phyloP scores from a whole-genome alignment of 768 basidiomycete genomes.

The Phylloporus rhodoxanthus region DNA sequence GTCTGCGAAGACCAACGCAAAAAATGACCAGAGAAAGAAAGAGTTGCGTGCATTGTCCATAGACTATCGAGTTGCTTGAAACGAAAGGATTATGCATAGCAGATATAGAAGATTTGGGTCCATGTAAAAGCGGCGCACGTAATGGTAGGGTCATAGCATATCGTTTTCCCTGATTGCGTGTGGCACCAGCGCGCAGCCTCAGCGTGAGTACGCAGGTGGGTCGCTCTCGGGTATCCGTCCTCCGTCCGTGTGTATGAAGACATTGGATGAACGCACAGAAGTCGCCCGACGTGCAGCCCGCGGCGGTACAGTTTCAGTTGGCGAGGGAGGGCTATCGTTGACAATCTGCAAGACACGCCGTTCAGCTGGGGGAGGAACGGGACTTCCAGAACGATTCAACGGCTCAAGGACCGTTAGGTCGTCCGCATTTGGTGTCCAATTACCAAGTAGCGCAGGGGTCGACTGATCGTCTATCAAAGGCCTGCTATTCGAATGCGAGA shows the following conservation, averaged over 20 bases:
- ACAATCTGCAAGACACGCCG: conserved; percentile 25
- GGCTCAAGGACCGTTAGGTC: conserved; percentile 15
- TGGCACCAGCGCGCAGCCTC: neutral
- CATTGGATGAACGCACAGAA: conserved; percentile 2
- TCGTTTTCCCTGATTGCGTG: conserved; percentile 3
- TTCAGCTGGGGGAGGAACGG: conserved; percentile 14
- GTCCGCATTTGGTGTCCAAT: conserved; percentile 20
- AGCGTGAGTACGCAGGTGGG: conserved; percentile 25
- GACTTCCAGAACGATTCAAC: conserved; percentile 18
- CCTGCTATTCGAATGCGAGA: conserved; percentile 12
- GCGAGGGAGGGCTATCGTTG: conserved; percentile 22
- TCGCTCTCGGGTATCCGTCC: conserved; percentile 12
- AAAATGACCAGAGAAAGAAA: neutral
- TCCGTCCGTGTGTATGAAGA: conserved; percentile 27
- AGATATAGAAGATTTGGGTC: conserved; percentile 9
- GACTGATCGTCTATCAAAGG: conserved; percentile 3
- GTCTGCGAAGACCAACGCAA: conserved; percentile 4
- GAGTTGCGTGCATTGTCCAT: conserved; percentile 13
- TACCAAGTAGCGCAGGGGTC: conserved; percentile 1
- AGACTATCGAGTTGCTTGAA: conserved; percentile 10
- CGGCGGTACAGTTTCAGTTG: conserved; percentile 9
- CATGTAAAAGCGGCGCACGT: conserved; percentile 10
- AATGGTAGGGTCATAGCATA: conserved; percentile 10
- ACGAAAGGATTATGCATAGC: conserved; percentile 4
- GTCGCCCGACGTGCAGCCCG: neutral